Evolutionary conservation across 176 grass and related monocot species (phyloP), one percentile per base, ranked within the genome.

Genomic region (Metroxylon sagu): DNA sequence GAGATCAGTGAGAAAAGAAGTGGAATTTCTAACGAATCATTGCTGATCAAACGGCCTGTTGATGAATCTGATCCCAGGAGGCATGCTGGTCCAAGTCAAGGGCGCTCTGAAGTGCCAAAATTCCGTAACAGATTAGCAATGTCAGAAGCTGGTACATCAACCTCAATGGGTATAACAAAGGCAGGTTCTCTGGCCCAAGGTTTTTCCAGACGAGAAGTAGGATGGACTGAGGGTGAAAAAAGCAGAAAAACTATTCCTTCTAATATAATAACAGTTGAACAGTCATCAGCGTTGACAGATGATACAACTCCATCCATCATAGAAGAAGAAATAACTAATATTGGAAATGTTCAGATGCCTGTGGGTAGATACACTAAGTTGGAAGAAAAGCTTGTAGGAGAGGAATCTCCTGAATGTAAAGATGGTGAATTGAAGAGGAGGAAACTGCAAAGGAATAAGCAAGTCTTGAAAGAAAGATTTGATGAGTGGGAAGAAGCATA

Each of bases 401-500:
- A 69, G 51, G 79, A 76, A 57, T 18, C 66, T 29, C 71, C 74
- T 29, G 74, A 79, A 70, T 21, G 62, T 72, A 85, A 76, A 65
- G 82, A 85, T 66, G 64, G 49, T 0, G 86, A 82, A 61, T 26
- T 89, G 43, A 85, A 79, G 53, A 85, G 71, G 54, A 79, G 71
- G 29, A 85, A 76, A 61, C 72, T 89, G 69, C 86, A 79, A 63
- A 89, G 86, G 66, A 89, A 85, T 77, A 81, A 85, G 19, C 92
- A 91, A 78, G 78, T 87, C 62, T 31, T 74, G 53, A 91, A 77
- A 76, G 87, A 83, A 70, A 88, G 82, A 65, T 88, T 91, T 75
- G 87, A 97, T 39, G 84, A 91, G 71, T 97, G 87, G 92, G 87
- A 97, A 65, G 86, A 82, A 83, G 80, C 86, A 52, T 96, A 85